Base-by-base conservation (phyloP, 352 stramenopile genomes). In the Globisporangium barbulae region DNA sequence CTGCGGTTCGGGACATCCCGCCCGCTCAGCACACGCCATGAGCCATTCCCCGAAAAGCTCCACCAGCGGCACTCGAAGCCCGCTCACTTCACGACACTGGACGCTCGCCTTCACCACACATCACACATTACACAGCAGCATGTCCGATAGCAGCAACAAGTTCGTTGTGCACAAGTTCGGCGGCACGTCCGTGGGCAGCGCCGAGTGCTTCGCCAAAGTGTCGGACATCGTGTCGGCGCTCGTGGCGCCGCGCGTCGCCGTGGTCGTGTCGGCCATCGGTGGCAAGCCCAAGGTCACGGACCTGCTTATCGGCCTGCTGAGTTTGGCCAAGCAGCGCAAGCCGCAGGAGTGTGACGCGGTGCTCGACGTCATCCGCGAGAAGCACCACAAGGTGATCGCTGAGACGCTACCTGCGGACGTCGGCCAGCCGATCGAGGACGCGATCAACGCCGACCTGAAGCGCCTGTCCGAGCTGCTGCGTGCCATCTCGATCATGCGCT, bases 141-240 rank as follows among this genome's bases (percentile, higher is more conserved):
- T 57, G 33, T 8, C 41, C 17, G 39, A 45, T 47, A 58, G 28
- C 25, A 41, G n/a, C 45, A 60, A 74, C 67, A 79, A 90, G 68
- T 95, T 93, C 45, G 91, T 98, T 37, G 93, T 98, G 35, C 97
- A 99, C 80, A 99, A 99, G 72, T 99, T 99, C 76, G 97, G 97
- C 61, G 97, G 97, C 45, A 98, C 89, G 53, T 98, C 89, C 48
- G 80, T 99, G 28, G 96, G 95, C 53, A 97, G 95, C 71, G 82
- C 92, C 53, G 85, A 94, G 55, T 93, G 94, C 63, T 97, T 99
- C 65, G 87, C 81, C 53, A 81, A 89, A 42, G 86, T 95, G 25
- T 69, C 69, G n/a, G 71, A 87, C 59, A 95, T 93, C 54, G 74
- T 93, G 19, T 74, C 83, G 39, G 64, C 60, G 28, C 30, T 88